phyloP scores from a whole-genome alignment of 2,329 filamentous ascomycete genomes.

The Fusarium dlaminii region DNA sequence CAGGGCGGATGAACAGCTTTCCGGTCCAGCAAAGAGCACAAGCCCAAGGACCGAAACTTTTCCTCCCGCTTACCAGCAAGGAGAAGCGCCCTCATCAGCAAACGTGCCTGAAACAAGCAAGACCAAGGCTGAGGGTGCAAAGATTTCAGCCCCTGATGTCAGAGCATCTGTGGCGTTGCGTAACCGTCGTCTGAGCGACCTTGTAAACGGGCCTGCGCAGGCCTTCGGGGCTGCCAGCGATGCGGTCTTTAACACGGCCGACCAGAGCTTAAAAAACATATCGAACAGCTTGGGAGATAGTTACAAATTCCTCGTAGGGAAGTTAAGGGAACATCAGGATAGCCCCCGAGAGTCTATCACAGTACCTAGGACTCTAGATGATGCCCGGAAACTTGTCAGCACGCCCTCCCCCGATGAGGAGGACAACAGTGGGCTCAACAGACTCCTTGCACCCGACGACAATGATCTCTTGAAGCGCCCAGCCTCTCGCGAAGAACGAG shows the following conservation, averaged over 20 bases:
- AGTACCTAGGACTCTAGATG: conserved; percentile 90
- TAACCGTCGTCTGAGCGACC: conserved; percentile 81
- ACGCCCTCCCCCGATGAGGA: conserved; percentile 73
- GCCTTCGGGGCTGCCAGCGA: conserved; percentile 85
- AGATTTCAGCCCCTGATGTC: conserved; percentile 53
- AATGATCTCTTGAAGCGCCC: conserved; percentile 44
- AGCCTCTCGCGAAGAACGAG: conserved; percentile 65
- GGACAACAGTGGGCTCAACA: conserved; percentile 67
- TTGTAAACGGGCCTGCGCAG: conserved; percentile 85
- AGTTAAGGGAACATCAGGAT: conserved; percentile 77
- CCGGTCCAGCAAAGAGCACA: conserved; percentile 70
- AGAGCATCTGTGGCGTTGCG: conserved; percentile 62
- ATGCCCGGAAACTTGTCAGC: conserved; percentile 88
- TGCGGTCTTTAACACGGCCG: conserved; percentile 85
- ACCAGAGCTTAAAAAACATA: conserved; percentile 92
- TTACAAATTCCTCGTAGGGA: conserved; percentile 92
- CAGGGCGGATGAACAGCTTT: conserved; percentile 78
- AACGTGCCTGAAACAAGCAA: conserved; percentile 47
- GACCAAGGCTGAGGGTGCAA: conserved; percentile 48
- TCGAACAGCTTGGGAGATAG: conserved; percentile 90
- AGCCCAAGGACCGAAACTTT: conserved; percentile 64
- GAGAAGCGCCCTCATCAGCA: conserved; percentile 49
- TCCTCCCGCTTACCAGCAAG: conserved; percentile 64
- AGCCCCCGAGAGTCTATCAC: conserved; percentile 58
- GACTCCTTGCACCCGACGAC: conserved; percentile 57